Conservation (phyloP, 495 filamentous ascomycete genomes). For the Hypomontagnella monticulosa region DNA sequence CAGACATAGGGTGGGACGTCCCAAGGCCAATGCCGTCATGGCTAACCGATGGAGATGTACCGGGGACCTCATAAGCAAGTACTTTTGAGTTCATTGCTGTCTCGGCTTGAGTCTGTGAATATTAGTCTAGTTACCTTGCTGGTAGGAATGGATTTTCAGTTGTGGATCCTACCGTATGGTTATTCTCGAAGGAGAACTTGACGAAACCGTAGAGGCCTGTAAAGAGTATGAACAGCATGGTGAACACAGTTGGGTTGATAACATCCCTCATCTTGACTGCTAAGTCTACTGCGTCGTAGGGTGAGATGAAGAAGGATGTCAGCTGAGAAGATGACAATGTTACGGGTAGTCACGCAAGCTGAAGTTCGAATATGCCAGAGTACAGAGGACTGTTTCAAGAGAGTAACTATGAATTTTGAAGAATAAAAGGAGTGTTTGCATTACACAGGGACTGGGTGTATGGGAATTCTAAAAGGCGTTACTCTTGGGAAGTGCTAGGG, state of each 20-base stretch:
- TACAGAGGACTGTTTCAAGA: too few species aligned
- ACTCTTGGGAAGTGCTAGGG: too few species aligned
- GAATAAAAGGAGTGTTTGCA: too few species aligned
- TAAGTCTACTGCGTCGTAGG: neutral
- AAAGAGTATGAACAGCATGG: slow-evolving; percentile 11
- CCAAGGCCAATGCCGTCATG: neutral
- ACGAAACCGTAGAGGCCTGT: slow-evolving; percentile 29
- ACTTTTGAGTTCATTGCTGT: neutral
- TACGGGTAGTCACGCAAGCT: too few species aligned
- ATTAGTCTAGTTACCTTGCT: slow-evolving; percentile 8
- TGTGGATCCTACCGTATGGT: slow-evolving; percentile 3
- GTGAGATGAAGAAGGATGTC: neutral
- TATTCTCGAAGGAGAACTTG: slow-evolving; percentile 26
- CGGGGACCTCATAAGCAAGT: neutral
- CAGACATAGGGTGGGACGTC: neutral
- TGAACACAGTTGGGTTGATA: slow-evolving; percentile 7
- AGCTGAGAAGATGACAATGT: neutral
- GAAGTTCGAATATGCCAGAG: too few species aligned
- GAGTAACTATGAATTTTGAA: too few species aligned
- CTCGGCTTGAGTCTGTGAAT: neutral
- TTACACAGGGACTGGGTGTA: too few species aligned
- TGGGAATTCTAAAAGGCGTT: too few species aligned
- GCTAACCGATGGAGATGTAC: neutral
- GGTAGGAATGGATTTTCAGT: neutral
- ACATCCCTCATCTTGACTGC: slow-evolving; percentile 13